Evolutionary conservation across 1,284 basidiomycete genomes (phyloP).

Genomic region (Quambalaria eucalypti): DNA sequence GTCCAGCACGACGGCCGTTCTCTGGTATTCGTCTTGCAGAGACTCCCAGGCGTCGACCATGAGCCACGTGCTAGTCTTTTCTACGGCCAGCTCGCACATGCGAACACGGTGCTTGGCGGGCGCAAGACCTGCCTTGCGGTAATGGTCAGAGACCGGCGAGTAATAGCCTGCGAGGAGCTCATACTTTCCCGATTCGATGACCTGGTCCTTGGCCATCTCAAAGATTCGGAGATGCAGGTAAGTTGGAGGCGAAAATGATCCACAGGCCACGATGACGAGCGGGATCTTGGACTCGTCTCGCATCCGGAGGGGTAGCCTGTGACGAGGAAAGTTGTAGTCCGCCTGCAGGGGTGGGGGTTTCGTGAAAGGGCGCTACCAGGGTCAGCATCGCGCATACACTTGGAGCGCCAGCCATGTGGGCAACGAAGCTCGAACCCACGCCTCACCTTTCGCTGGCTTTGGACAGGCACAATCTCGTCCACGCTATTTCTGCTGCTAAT

Average conservation of each 20-base stretch:
- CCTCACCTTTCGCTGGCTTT: conserved; percentile 5
- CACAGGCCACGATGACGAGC: conserved; percentile 52
- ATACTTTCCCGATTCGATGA: conserved; percentile 81
- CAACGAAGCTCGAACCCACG: neutral
- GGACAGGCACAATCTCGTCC: conserved; percentile 1
- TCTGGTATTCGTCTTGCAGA: conserved; percentile 77
- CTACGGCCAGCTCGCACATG: conserved; percentile 47
- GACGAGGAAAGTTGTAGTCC: conserved; percentile 40
- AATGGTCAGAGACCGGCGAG: conserved; percentile 62
- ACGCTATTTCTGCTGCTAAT: neutral
- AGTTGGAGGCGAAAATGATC: conserved; percentile 55
- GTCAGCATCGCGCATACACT: neutral
- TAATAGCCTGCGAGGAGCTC: conserved; percentile 90
- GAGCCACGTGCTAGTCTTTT: conserved; percentile 46
- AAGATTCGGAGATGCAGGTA: conserved; percentile 73
- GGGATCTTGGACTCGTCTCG: conserved; percentile 41
- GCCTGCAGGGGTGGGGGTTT: conserved; percentile 14
- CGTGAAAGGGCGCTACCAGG: neutral
- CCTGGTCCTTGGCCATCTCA: conserved; percentile 93
- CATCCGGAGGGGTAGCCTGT: conserved; percentile 40
- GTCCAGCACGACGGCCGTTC: conserved; percentile 89
- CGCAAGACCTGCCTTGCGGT: conserved; percentile 45
- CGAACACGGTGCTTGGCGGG: conserved; percentile 44
- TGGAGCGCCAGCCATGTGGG: neutral
- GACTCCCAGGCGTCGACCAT: conserved; percentile 99